Conservation (phyloP, 2,329 filamentous ascomycete genomes). For the Aspergillus oerlinghausenensis region DNA sequence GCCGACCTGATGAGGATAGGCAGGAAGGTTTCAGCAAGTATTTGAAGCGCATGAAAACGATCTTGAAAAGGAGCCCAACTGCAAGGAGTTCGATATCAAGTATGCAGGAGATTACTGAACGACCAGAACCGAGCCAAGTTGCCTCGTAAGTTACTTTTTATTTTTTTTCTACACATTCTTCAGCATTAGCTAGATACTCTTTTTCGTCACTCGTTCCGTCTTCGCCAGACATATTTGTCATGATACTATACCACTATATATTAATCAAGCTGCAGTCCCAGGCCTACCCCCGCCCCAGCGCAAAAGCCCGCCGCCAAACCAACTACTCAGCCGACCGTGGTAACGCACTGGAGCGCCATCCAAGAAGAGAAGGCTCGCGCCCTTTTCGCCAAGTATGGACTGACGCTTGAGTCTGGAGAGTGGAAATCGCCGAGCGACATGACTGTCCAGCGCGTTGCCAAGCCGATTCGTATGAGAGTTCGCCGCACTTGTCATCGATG, state of each 20-base stretch:
- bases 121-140: constrained; percentile 6
- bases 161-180: neutral
- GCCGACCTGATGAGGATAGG: constrained; percentile 19
- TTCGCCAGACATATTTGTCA: neutral
- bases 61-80: constrained; percentile 28
- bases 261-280: neutral
- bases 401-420: constrained; percentile 40
- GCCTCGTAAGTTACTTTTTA: constrained; percentile 4
- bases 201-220: neutral
- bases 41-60: constrained; percentile 37
- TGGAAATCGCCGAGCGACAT: constrained; percentile 34
- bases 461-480: constrained; percentile 45
- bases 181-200: neutral
- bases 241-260: neutral
- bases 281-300: constrained; percentile 4
- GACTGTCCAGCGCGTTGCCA: constrained; percentile 40
- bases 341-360: constrained; percentile 32
- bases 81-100: constrained; percentile 12
- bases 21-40: constrained; percentile 36
- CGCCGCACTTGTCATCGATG: constrained; percentile 71
- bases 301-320: constrained; percentile 6
- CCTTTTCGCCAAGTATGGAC: constrained; percentile 45
- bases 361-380: constrained; percentile 42
- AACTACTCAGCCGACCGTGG: constrained; percentile 16
- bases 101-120: neutral